phyloP scores from a whole-genome alignment of 192 early-diverging fungal species.

The Coemansia interrupta region DNA sequence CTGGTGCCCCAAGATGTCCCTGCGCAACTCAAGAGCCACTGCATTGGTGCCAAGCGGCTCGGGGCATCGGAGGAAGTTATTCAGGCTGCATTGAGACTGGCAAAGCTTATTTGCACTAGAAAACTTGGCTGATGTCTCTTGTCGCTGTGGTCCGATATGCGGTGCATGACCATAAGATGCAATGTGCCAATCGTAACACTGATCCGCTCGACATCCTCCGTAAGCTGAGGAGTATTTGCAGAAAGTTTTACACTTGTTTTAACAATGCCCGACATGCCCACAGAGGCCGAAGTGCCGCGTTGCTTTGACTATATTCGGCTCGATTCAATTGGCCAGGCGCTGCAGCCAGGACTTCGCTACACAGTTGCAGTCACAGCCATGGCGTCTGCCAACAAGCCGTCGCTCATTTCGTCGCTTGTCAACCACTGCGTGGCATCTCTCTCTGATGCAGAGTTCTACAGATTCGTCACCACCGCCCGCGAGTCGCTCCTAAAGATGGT shows the following conservation, averaged over 20 bases:
- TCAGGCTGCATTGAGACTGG: constrained; percentile 31
- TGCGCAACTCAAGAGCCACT: constrained; percentile 45
- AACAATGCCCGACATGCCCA: neutral
- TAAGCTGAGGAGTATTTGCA: too few species aligned
- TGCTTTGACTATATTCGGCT: neutral
- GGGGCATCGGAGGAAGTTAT: constrained; percentile 35
- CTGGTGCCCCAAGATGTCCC: constrained; percentile 38
- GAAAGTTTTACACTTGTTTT: neutral
- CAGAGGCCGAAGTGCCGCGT: neutral
- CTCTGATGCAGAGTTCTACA: neutral
- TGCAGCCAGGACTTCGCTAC: constrained; percentile 5
- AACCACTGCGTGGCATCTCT: neutral
- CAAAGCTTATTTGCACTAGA: constrained; percentile 22
- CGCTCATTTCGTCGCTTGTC: neutral
- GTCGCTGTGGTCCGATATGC: neutral
- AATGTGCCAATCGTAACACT: too few species aligned
- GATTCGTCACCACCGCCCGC: constrained; percentile 5
- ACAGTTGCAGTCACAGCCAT: constrained; percentile 9
- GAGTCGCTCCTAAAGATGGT: constrained; percentile 15
- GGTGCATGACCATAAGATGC: too few species aligned
- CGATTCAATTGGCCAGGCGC: neutral
- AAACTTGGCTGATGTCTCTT: neutral
- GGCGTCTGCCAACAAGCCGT: constrained; percentile 12
- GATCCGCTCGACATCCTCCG: too few species aligned
- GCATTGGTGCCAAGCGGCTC: constrained; percentile 27